Evolutionary conservation across 1,139 yeast genomes (phyloP).

Genomic region (Geotrichum cucujoidarum): DNA sequence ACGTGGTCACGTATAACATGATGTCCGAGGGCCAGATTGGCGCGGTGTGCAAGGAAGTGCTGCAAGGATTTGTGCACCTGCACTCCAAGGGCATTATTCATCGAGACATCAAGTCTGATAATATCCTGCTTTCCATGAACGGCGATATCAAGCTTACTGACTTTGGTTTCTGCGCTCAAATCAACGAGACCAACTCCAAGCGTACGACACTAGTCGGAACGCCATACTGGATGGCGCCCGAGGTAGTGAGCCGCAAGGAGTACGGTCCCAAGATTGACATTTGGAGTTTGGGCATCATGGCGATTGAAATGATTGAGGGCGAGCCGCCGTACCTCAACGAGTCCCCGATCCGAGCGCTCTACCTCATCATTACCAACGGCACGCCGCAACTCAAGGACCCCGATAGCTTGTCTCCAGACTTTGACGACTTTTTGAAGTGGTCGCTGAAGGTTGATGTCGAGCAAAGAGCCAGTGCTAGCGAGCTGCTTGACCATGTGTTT

Average conservation of each 20-base stretch:
- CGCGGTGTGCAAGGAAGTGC: conserved; percentile 88
- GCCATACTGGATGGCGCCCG: conserved; percentile 99
- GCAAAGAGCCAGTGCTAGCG: conserved; percentile 74
- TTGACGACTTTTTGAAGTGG: conserved; percentile 68
- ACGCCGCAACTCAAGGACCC: conserved; percentile 91
- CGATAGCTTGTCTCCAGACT: conserved; percentile 62
- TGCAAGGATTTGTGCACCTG: conserved; percentile 76
- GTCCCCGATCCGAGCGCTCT: conserved; percentile 86
- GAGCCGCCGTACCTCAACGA: conserved; percentile 97
- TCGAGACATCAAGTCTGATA: conserved; percentile 93
- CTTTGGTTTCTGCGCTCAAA: conserved; percentile 89
- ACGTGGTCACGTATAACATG: conserved; percentile 89
- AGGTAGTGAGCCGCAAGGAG: conserved; percentile 87
- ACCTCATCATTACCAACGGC: conserved; percentile 91
- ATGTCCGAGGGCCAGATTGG: conserved; percentile 98
- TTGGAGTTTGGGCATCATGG: conserved; percentile 97
- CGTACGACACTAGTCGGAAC: conserved; percentile 99
- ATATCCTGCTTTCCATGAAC: conserved; percentile 69
- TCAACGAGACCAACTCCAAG: conserved; percentile 76
- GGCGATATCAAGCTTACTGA: conserved; percentile 84
- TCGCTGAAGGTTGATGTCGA: conserved; percentile 83
- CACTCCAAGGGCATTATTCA: conserved; percentile 94
- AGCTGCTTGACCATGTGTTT: conserved; percentile 67
- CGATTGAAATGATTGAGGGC: conserved; percentile 97
- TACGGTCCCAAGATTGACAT: conserved; percentile 97